These are phyloP conservation scores for Phytophthora lateralis DNA, from an alignment of 352 stramenopile species.

Conservation along the genomic window DNA sequence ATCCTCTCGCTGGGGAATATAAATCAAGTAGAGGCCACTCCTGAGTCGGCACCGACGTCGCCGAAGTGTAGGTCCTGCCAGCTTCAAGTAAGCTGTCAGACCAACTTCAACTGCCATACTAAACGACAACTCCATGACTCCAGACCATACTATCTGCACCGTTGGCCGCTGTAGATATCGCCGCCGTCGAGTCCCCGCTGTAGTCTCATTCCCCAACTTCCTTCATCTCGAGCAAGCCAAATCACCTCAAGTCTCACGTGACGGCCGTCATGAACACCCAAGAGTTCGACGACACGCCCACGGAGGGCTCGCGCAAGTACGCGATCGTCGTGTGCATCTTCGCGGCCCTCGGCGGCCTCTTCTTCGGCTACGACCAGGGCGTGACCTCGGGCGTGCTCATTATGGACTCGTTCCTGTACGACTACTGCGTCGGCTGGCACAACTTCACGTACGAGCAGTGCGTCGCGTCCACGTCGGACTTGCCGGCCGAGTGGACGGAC, in stretches of 20 bases:
- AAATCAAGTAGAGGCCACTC: constrained; percentile 36
- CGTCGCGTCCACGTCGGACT: constrained; percentile 13
- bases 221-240: constrained; percentile 20
- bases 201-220: constrained; percentile 31
- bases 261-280: constrained; percentile 13
- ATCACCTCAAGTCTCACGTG: constrained; percentile 11
- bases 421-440: constrained; percentile 32
- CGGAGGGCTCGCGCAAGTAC: constrained; percentile 34
- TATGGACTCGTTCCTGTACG: constrained; percentile 25
- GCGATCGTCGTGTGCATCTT: constrained; percentile 29
- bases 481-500: constrained; percentile 16
- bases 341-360: constrained; percentile 16
- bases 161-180: neutral
- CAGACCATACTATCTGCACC: constrained; percentile 11
- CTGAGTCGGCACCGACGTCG: constrained; percentile 12
- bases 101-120: constrained; percentile 28
- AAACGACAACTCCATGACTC: constrained; percentile 15
- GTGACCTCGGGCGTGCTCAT: constrained; percentile 22
- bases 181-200: neutral
- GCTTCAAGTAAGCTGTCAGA: constrained; percentile 28
- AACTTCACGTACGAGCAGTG: constrained; percentile 28
- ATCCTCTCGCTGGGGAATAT: constrained; percentile 18
- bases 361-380: constrained; percentile 25
- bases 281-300: constrained; percentile 20
- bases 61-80: constrained; percentile 25